Evolutionary conservation across 306 rosid species (phyloP).

Genomic region (Acacia confusa): DNA sequence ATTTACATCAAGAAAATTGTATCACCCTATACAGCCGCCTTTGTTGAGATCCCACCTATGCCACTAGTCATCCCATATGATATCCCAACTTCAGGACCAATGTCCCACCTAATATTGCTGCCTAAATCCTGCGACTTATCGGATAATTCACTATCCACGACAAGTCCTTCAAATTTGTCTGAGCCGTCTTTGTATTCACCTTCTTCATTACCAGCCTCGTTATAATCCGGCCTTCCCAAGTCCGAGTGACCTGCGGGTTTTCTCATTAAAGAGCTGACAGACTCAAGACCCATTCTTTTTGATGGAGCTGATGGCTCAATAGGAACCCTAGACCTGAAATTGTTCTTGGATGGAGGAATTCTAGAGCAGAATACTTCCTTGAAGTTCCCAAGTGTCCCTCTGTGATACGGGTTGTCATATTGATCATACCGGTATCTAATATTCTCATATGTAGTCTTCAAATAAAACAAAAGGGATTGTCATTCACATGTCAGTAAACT

Average conservation of each 20-base stretch:
- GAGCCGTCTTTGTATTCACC: constrained; percentile 30
- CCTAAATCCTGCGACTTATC: constrained; percentile 48
- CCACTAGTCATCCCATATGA: constrained; percentile 23
- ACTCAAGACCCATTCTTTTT: constrained; percentile 26
- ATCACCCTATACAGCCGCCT: constrained; percentile 20
- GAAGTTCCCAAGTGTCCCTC: constrained; percentile 55
- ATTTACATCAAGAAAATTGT: constrained; percentile 23
- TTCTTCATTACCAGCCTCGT: constrained; percentile 26
- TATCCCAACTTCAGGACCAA: constrained; percentile 35
- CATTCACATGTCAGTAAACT: background rate
- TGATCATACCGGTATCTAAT: constrained; percentile 59
- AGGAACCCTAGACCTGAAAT: constrained; percentile 59
- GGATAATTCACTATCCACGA: constrained; percentile 30
- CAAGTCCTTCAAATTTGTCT: constrained; percentile 30
- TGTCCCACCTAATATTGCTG: constrained; percentile 42
- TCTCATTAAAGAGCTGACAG: constrained; percentile 43
- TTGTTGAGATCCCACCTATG: constrained; percentile 3
- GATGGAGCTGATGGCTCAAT: constrained; percentile 38
- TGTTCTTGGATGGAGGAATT: constrained; percentile 63
- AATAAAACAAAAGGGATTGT: constrained; percentile 24
- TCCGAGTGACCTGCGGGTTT: constrained; percentile 38
- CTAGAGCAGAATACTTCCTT: constrained; percentile 55
- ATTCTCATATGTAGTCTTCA: constrained; percentile 73
- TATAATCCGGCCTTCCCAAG: constrained; percentile 41
- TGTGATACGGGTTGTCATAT: constrained; percentile 54